Percentiles rank a stretch among this genome's conserved stretches.
Evolutionary conservation across 805 yeast species (phyloP).

Genomic region (Zygoascus bituminiphila): DNA sequence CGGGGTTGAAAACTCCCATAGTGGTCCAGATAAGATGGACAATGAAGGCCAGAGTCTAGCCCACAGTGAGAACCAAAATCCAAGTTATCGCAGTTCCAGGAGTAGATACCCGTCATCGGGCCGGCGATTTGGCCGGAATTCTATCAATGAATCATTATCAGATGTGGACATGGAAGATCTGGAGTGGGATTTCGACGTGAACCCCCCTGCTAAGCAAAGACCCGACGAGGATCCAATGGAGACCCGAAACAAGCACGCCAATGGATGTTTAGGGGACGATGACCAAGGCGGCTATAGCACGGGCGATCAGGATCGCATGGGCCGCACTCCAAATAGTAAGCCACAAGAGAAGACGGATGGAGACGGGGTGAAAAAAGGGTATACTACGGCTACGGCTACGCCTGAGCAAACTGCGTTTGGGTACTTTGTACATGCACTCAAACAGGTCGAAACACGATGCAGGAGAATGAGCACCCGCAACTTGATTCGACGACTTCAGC

Average conservation of each 20-base stretch:
- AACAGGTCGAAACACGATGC: conserved; percentile 9
- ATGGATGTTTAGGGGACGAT: background rate
- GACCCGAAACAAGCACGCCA: background rate
- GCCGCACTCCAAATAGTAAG: too few species aligned
- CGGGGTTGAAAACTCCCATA: too few species aligned
- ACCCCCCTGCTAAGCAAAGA: background rate
- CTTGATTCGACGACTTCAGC: conserved; percentile 3
- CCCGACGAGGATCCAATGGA: background rate
- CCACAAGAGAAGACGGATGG: too few species aligned
- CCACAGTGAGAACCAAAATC: too few species aligned
- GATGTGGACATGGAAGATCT: background rate
- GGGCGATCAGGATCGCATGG: background rate
- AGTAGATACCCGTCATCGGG: too few species aligned
- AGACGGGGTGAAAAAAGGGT: too few species aligned
- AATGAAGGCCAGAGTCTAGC: too few species aligned
- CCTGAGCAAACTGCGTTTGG: conserved; percentile 5
- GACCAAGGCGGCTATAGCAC: background rate
- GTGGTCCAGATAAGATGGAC: too few species aligned
- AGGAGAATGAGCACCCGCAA: background rate
- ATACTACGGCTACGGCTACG: too few species aligned
- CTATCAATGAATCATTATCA: too few species aligned
- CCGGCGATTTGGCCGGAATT: too few species aligned
- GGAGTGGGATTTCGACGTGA: background rate
- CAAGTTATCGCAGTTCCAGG: too few species aligned
- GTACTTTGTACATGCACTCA: conserved; percentile 8